Conservation (phyloP, 1,139 yeast species). For the Magnusiomyces fungicola region DNA sequence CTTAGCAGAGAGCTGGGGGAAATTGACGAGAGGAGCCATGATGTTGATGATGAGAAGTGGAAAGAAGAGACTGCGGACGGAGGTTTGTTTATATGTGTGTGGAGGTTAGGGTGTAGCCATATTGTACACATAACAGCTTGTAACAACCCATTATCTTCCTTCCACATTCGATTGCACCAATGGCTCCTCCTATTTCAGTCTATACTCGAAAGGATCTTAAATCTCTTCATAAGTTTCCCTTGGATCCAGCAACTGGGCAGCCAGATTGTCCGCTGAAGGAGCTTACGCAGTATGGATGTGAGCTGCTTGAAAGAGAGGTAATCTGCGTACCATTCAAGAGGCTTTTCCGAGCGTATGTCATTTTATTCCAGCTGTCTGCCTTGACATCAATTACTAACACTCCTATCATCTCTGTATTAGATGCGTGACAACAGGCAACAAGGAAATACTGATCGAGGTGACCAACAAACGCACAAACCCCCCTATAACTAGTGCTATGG, state of each 20-base stretch:
- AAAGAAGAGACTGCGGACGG: no score
- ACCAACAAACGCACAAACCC: slow-evolving; percentile 1
- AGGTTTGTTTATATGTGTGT: no score
- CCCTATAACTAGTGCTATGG: background rate
- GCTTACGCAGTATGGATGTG: slow-evolving; percentile 46
- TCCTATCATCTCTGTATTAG: background rate
- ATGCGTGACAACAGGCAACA: background rate
- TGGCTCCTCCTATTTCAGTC: slow-evolving; percentile 17
- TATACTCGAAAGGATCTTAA: slow-evolving; percentile 9
- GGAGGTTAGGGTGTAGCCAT: no score
- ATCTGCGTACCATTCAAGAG: slow-evolving; percentile 46
- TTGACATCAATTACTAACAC: no score
- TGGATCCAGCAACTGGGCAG: slow-evolving; percentile 5
- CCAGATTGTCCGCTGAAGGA: slow-evolving; percentile 38
- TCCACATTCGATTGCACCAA: no score
- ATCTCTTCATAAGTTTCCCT: slow-evolving; percentile 6
- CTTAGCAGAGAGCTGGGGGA: slow-evolving; percentile 13
- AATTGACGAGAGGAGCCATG: slow-evolving; percentile 9
- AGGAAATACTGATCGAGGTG: slow-evolving; percentile 1
- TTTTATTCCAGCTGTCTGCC: background rate
- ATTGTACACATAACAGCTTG: no score
- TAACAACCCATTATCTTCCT: no score
- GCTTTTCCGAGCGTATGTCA: slow-evolving; percentile 37
- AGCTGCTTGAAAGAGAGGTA: slow-evolving; percentile 28
- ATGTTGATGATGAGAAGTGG: background rate